Evolutionary conservation across 176 grass and related monocot genomes (phyloP), one percentile per base, ranked within the genome.

Genomic region (Oryza glumipatula): DNA sequence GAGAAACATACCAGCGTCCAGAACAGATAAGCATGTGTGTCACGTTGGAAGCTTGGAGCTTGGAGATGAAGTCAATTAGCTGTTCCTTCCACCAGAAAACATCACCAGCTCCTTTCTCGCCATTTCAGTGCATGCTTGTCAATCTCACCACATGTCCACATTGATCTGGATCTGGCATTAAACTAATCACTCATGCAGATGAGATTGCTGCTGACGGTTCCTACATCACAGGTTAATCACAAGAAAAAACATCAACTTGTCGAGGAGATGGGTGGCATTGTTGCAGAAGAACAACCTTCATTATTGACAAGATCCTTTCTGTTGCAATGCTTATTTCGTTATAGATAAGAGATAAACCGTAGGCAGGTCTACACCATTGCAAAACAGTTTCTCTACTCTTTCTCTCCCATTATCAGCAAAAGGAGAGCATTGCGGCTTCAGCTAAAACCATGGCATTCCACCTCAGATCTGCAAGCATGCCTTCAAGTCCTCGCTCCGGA

Each of bases 381-480:
- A 48, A 36, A 17, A 67, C 79, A 73, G 84, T 68, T 65, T 68
- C 23, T 48, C 15, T 52, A 52, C 63, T 44, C 14, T 83, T 83
- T 11, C 68, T 80, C 3, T 49, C 46, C 61, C 22, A 80, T 58
- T 11, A 5, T 17, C 49, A 61, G n/a, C 38, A 49, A 19, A 71
- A 44, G 15, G 67, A 39, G 30, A 38, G 67, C 32, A 69, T 7
- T 69, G 7, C 9, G 71, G 0, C 36, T 64, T 74, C 9, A 10
- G 14, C 28, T 73, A 12, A 14, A 77, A 74, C 3, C 46, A 91
- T 91, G 89, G 76, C 70, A 21, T 71, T 22, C 77, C 82, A 85
- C 56, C 23, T 52, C 5, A 80, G 67, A 70, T 88, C 89, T 46
- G 32, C 22, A 0, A 91, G 82, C 12, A 8, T 74, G 67, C 77